Conservation (phyloP, 2,329 filamentous ascomycete genomes). For the Coniosporium tulheliwenetii region DNA sequence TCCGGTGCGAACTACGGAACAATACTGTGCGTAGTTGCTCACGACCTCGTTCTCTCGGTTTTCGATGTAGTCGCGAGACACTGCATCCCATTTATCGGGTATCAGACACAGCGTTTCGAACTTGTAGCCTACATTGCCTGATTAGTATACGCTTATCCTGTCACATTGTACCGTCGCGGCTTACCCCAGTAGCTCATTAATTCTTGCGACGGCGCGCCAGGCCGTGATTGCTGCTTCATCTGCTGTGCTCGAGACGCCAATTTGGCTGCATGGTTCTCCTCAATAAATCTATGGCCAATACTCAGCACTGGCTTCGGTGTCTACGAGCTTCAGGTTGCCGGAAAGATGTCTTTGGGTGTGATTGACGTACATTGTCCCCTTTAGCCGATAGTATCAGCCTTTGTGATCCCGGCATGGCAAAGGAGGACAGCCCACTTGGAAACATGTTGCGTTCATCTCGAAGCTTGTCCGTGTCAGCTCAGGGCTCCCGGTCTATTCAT, state of each 20-base stretch:
- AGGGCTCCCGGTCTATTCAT: neutral
- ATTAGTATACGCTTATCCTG: too few species aligned
- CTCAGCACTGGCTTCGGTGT: neutral
- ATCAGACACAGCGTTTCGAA: constrained; percentile 79
- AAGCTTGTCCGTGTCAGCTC: constrained; percentile 42
- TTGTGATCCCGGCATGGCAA: constrained; percentile 3
- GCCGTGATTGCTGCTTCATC: constrained; percentile 28
- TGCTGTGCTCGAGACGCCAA: constrained; percentile 45
- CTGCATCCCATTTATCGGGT: constrained; percentile 57
- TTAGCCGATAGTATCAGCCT: constrained; percentile 8
- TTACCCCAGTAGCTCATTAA: constrained; percentile 88
- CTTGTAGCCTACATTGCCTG: constrained; percentile 58
- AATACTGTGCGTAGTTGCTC: constrained; percentile 88
- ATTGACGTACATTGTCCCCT: constrained; percentile 39
- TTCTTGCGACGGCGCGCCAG: constrained; percentile 49
- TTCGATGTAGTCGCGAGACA: constrained; percentile 64
- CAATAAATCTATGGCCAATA: constrained; percentile 55
- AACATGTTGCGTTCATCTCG: constrained; percentile 88
- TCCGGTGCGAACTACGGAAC: constrained; percentile 79
- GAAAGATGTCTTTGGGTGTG: too few species aligned
- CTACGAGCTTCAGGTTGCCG: neutral
- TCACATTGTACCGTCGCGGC: neutral
- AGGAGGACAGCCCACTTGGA: constrained; percentile 48
- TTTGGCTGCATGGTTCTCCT: constrained; percentile 73
- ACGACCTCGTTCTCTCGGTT: constrained; percentile 54